Evolutionary conservation across 2,329 filamentous ascomycete species (phyloP).

Genomic region (Septoria linicola): DNA sequence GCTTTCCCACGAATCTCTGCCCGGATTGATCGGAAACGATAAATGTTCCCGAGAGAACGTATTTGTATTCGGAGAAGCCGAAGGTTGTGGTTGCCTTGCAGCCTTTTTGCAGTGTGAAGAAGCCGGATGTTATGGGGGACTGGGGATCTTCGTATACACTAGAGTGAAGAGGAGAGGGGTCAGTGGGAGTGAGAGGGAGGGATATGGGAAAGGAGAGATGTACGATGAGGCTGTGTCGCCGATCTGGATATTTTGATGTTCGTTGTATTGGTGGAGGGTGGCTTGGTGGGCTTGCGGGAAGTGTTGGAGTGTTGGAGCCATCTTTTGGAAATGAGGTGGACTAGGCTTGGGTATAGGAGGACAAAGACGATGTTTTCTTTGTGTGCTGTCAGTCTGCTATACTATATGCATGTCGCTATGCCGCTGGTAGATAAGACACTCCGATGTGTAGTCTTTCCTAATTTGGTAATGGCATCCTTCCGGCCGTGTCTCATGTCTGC

Average conservation of each 20-base stretch:
- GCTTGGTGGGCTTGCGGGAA: conserved; percentile 1
- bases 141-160: neutral
- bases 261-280: conserved; percentile 6
- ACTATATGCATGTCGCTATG: neutral
- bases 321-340: neutral
- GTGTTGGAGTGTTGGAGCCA: conserved; percentile 3
- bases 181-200: too few species aligned
- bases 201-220: neutral
- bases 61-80: conserved; percentile 5
- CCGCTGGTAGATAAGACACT: neutral
- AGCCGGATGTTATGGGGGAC: conserved; percentile 2
- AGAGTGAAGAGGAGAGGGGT: too few species aligned
- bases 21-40: conserved; percentile 4
- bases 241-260: conserved; percentile 4
- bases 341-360: too few species aligned
- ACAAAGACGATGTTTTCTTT: neutral
- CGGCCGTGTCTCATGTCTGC: too few species aligned
- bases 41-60: conserved; percentile 1
- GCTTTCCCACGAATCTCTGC: neutral
- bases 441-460: conserved; percentile 5
- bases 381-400: neutral
- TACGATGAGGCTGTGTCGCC: neutral
- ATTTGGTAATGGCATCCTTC: neutral
- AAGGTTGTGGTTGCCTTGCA: conserved; percentile 4
- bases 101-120: conserved; percentile 4